A percentile compares a stretch with the other conserved stretches of the same genome.
Evolutionary conservation across 805 yeast genomes (phyloP).

Genomic region (Pichia cabralensis): DNA sequence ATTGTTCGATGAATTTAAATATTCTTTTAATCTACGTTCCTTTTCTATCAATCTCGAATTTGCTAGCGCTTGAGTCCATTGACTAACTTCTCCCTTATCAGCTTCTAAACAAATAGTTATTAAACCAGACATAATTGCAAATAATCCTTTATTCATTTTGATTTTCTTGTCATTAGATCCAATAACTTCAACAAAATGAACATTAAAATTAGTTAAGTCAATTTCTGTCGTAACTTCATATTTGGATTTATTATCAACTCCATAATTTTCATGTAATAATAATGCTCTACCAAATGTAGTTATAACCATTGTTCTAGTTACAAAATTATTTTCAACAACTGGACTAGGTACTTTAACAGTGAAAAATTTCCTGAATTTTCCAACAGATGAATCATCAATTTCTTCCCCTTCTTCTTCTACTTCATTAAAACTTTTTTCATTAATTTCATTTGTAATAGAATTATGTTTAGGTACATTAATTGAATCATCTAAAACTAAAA

Average conservation of each 20-base stretch:
- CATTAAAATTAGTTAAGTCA: constrained; percentile 39
- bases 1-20: constrained; percentile 21
- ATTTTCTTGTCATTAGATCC: constrained; percentile 25
- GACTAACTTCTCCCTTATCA: constrained; percentile 37
- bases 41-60: constrained; percentile 37
- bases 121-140: constrained; percentile 48
- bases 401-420: constrained; percentile 12
- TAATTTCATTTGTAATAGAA: constrained; percentile 1
- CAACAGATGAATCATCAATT: constrained; percentile 11
- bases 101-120: constrained; percentile 50
- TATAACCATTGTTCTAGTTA: constrained; percentile 41
- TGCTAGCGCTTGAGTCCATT: constrained; percentile 50
- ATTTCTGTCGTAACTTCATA: constrained; percentile 46
- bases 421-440: constrained; percentile 4
- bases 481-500: constrained; percentile 19
- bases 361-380: constrained; percentile 23
- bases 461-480: constrained; percentile 5
- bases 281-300: constrained; percentile 58
- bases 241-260: constrained; percentile 25
- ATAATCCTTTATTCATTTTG: constrained; percentile 33
- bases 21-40: constrained; percentile 30
- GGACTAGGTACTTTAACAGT: constrained; percentile 9
- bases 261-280: constrained; percentile 35
- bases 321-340: constrained; percentile 20
- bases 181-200: constrained; percentile 50